Evolutionary conservation across 768 basidiomycete species (phyloP), one percentile per base, ranked within the genome.

Genomic region (Stropharia rugosoannulata): DNA sequence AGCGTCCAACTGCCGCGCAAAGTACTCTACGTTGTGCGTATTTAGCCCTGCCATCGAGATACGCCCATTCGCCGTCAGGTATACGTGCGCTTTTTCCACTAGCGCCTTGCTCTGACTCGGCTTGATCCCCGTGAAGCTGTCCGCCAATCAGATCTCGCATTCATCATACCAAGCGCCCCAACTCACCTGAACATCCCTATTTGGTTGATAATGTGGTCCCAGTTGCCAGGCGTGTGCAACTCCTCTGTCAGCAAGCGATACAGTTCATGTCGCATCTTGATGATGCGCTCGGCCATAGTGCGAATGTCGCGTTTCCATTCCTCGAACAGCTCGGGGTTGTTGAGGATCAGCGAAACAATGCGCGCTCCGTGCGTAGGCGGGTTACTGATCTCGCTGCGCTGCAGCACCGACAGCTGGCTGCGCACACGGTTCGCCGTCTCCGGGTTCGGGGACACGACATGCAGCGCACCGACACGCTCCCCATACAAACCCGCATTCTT

Each of bases 31-130:
- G 72, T 95, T 97, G 57, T 77, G 66, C 44, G 75, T 82, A 78
- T 94, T 96, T 75, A 96, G 70, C 13, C 91, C 95, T 4, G 94
- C 92, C 94, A 98, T 96, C 54, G 92, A 94, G 64, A 98, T 96
- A 48, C 95, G 80, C 45, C 95, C 93, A 66, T 94, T 95, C 49
- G 62, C 71, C 2, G 93, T 94, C 80, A 96, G 73, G 70, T 95
- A 97, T 48, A 97, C 75, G 65, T 95, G 94, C 25, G 79, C 85
- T 64, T 83, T 80, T 53, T 88, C 84, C 13, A 83, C 77, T 69
- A 97, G 67, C 48, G 76, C 80, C 68, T 83, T 76, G 69, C 85
- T 84, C 68, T 95, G 90, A 16, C 69, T 75, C 1, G 77, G 68
- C 52, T 72, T 84, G 68, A 97, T 77, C 18, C 94, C 95, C 29